These are phyloP conservation scores for Maudiozyma saulgeensis DNA, from an alignment of 805 yeast species.

Conservation along the genomic window DNA sequence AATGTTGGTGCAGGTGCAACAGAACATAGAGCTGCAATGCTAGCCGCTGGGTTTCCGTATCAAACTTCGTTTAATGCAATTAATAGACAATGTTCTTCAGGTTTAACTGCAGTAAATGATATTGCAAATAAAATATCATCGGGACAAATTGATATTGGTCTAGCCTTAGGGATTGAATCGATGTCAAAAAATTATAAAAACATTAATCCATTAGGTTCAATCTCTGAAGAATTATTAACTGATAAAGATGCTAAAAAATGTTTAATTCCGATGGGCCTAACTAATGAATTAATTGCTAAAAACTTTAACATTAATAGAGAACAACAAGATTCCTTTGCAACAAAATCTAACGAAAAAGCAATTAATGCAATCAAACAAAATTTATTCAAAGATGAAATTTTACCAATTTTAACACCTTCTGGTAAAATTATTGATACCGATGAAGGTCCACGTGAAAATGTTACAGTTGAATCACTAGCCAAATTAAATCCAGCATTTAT, in stretches of 20 bases:
- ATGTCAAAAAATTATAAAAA: constrained; percentile 91
- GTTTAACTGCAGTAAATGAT: constrained; percentile 81
- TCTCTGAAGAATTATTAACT: constrained; percentile 41
- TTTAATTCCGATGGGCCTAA: constrained; percentile 91
- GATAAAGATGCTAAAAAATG: constrained; percentile 56
- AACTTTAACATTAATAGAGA: constrained; percentile 54
- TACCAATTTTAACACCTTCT: constrained; percentile 60
- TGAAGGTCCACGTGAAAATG: constrained; percentile 86
- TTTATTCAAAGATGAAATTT: constrained; percentile 77
- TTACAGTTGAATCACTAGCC: constrained; percentile 63
- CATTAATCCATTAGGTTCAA: constrained; percentile 47
- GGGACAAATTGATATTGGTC: constrained; percentile 86
- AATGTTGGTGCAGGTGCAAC: constrained; percentile 91
- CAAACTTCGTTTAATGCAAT: constrained; percentile 69
- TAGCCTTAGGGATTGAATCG: constrained; percentile 89
- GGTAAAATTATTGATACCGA: constrained; percentile 47
- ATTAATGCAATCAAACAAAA: constrained; percentile 62
- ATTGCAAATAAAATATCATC: constrained; percentile 77
- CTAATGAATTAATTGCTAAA: constrained; percentile 82
- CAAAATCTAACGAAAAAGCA: constrained; percentile 78
- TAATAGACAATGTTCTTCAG: constrained; percentile 93
- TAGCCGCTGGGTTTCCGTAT: constrained; percentile 86
- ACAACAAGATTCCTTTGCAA: constrained; percentile 84
- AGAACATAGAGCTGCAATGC: constrained; percentile 85
- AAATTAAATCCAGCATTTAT: constrained; percentile 83